These are phyloP conservation scores for Dalbergia cultrata DNA, from an alignment of 306 rosid species.

Conservation along the genomic window DNA sequence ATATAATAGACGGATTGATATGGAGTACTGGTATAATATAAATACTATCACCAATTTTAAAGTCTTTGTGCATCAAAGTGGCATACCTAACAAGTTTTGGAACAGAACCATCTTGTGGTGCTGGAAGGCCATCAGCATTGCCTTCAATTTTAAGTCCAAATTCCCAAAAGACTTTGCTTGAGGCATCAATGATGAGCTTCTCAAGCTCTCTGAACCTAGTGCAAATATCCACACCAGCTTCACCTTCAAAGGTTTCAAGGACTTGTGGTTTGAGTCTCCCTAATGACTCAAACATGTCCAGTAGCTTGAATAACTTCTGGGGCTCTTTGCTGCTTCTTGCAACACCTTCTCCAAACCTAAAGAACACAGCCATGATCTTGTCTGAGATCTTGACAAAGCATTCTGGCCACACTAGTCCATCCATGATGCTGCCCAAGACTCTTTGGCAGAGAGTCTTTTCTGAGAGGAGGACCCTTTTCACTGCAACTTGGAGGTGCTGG, in stretches of 20 bases:
- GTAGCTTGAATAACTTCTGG: slow-evolving; percentile 79
- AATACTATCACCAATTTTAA: too few species aligned
- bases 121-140: slow-evolving; percentile 69
- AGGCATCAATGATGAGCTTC: slow-evolving; percentile 81
- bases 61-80: background rate
- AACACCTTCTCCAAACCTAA: slow-evolving; percentile 88
- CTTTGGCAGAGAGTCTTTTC: slow-evolving; percentile 74
- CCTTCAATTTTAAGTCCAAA: slow-evolving; percentile 90
- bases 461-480: slow-evolving; percentile 66
- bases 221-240: slow-evolving; percentile 71
- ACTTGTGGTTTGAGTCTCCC: slow-evolving; percentile 67
- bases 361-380: slow-evolving; percentile 93
- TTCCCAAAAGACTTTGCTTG: slow-evolving; percentile 86
- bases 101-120: slow-evolving; percentile 81
- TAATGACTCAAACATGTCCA: slow-evolving; percentile 82
- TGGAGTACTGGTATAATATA: too few species aligned
- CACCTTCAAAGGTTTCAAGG: slow-evolving; percentile 64
- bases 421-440: slow-evolving; percentile 71
- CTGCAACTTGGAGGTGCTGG: slow-evolving; percentile 77
- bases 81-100: slow-evolving; percentile 72
- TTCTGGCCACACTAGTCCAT: slow-evolving; percentile 79
- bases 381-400: slow-evolving; percentile 86
- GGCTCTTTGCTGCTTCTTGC: slow-evolving; percentile 88
- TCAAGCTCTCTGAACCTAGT: slow-evolving; percentile 72
- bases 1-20: too few species aligned